phyloP scores from a whole-genome alignment of 2,329 filamentous ascomycete genomes.

The Arthrobotrys sinensis region DNA sequence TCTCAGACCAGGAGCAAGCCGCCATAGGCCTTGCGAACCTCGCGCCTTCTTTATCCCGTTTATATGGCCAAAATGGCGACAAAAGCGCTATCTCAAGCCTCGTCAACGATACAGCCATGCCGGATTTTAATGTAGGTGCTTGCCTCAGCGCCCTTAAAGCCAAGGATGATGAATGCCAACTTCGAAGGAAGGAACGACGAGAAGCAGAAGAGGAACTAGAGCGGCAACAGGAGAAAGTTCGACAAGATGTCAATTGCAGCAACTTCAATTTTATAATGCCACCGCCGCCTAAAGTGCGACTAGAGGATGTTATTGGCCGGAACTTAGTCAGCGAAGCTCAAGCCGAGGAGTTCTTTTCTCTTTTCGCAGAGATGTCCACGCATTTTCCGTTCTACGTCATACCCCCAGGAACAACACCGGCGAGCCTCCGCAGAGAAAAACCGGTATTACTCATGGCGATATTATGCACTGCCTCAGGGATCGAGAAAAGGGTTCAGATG shows the following conservation, averaged over 20 bases:
- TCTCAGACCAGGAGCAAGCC: slow-evolving; percentile 63
- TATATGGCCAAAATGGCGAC: slow-evolving; percentile 66
- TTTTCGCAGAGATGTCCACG: slow-evolving; percentile 69
- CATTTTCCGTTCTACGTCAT: slow-evolving; percentile 70
- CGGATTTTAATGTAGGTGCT: slow-evolving; percentile 35
- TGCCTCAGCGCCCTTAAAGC: slow-evolving; percentile 33
- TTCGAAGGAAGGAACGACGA: neutral
- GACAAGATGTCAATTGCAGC: slow-evolving; percentile 28
- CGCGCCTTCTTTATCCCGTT: slow-evolving; percentile 49
- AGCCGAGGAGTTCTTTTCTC: slow-evolving; percentile 70
- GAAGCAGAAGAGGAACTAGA: slow-evolving; percentile 14
- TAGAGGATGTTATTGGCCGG: slow-evolving; percentile 46
- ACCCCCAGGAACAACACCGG: slow-evolving; percentile 68
- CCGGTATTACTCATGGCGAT: slow-evolving; percentile 74
- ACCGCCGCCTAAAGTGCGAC: slow-evolving; percentile 23
- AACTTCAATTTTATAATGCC: slow-evolving; percentile 36
- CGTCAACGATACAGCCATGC: slow-evolving; percentile 65
- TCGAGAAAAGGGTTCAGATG: slow-evolving; percentile 72
- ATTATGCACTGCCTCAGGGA: slow-evolving; percentile 71
- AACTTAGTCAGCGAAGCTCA: slow-evolving; percentile 65
- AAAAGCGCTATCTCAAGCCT: slow-evolving; percentile 71
- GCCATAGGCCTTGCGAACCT: slow-evolving; percentile 64
- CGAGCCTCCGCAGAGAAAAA: slow-evolving; percentile 69
- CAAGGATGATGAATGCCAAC: slow-evolving; percentile 25
- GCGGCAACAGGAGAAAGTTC: slow-evolving; percentile 3